Base-by-base conservation (phyloP, 306 rosid species). In the Spatholobus suberectus region DNA sequence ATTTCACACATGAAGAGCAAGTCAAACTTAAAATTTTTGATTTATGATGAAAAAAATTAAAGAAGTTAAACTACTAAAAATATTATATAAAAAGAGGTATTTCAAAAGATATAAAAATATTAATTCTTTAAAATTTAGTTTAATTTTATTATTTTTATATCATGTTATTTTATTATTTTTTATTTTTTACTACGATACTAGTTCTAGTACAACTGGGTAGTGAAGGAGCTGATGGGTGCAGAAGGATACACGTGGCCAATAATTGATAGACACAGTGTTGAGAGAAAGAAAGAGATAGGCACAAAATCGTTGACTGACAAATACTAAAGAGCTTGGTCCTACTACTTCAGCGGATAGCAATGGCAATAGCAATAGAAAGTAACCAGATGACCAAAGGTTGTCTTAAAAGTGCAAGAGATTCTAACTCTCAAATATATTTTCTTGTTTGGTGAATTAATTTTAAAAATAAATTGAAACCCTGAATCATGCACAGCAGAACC, bases 321-420 rank as follows among this genome's bases (percentile, higher is more conserved):
- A 4, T 34, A 78, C 41, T 49, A 34, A 8, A 24, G 18, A 5
- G 40, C 13, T 58, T 59, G 86, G 90, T 24, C 88, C 88, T 69
- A 80, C 81, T 52, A 5, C 18, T 51, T 0, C 26, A n/a, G 20
- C 2, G 5, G 7, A 43, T 46, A 5, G 29, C 73, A 80, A 72
- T 57, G 85, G 70, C 84, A 29, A 66, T 38, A 1, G 27, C 63
- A 57, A 66, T 38, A 1, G 27, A 32, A 57, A 54, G 26, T 54
- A 54, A 54, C 27, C 61, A 54, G 23, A 18, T 54, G 61, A 51
- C 57, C 55, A 47, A 4, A 4, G 15, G 29, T 21, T 20, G 13
- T 8, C 27, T 3, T 3, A 7, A 57, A 23, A 57, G 23, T 57
- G 15, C 13, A 20, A 57, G 32, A 57, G 29, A 57, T 57, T 57